Evolutionary conservation across 306 rosid genomes (phyloP).

Genomic region (Lablab purpureus): DNA sequence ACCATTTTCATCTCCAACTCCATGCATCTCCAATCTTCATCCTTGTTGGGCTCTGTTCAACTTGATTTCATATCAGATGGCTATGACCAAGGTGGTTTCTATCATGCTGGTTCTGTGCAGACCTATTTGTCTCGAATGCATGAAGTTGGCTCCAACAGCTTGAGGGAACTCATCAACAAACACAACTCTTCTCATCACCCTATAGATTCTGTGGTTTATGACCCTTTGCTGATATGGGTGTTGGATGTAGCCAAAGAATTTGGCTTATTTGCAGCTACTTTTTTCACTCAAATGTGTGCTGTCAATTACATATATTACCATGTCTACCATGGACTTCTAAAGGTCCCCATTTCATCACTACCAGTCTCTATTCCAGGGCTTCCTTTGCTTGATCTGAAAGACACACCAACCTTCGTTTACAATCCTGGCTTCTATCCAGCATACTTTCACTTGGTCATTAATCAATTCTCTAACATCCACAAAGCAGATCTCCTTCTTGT

Average conservation of each 20-base stretch:
- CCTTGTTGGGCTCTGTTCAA: conserved; percentile 40
- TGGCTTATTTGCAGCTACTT: conserved; percentile 55
- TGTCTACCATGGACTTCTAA: conserved; percentile 51
- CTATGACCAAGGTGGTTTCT: conserved; percentile 66
- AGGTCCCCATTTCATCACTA: conserved; percentile 48
- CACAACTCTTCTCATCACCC: conserved; percentile 45
- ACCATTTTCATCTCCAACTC: conserved; percentile 62
- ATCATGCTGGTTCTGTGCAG: conserved; percentile 41
- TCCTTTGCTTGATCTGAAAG: conserved; percentile 56
- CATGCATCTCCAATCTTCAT: conserved; percentile 50
- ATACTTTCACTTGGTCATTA: conserved; percentile 60
- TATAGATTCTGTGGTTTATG: conserved; percentile 61
- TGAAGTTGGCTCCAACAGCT: conserved; percentile 50
- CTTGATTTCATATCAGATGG: conserved; percentile 77
- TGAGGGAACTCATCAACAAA: conserved; percentile 57
- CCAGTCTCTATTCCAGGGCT: conserved; percentile 55
- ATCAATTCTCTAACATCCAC: conserved; percentile 56
- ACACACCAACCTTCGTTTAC: conserved; percentile 61
- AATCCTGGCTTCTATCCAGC: conserved; percentile 58
- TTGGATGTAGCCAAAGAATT: conserved; percentile 64
- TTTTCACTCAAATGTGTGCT: conserved; percentile 68
- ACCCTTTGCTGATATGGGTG: conserved; percentile 59
- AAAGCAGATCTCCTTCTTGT: conserved; percentile 64
- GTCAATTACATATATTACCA: conserved; percentile 54
- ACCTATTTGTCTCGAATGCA: conserved; percentile 54